Evolutionary conservation across 1,139 yeast species (phyloP).

Genomic region (Lodderomyces jiufengensis): DNA sequence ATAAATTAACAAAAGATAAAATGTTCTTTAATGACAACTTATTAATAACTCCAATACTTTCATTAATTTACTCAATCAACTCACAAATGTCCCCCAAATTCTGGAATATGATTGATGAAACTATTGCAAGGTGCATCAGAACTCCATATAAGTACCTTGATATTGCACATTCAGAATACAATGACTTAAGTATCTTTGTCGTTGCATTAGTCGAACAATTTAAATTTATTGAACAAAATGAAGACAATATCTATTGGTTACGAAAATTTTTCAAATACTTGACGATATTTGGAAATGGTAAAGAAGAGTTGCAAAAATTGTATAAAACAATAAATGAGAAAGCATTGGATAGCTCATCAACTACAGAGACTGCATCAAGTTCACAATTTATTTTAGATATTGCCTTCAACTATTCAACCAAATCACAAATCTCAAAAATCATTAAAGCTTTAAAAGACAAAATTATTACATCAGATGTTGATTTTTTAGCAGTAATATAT

Average conservation of each 20-base stretch:
- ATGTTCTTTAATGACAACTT: constrained; percentile 45
- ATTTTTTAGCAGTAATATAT: constrained; percentile 42
- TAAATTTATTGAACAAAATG: constrained; percentile 36
- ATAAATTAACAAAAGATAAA: constrained; percentile 19
- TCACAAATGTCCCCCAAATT: constrained; percentile 5
- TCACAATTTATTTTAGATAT: constrained; percentile 16
- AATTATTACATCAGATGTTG: constrained; percentile 43
- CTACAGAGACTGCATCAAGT: constrained; percentile 10
- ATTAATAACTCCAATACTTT: constrained; percentile 41
- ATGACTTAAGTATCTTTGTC: constrained; percentile 59
- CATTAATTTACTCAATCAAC: constrained; percentile 34
- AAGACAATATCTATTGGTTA: constrained; percentile 48
- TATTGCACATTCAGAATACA: constrained; percentile 38
- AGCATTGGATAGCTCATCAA: not conserved
- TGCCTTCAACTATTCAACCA: constrained; percentile 16
- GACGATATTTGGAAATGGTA: constrained; percentile 53
- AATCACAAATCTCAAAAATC: constrained; percentile 14
- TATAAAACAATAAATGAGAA: too few relatives aligned
- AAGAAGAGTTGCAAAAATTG: constrained; percentile 8
- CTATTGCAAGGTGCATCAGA: constrained; percentile 62
- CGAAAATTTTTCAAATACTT: constrained; percentile 40
- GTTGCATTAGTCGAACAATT: constrained; percentile 74
- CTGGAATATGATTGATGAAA: constrained; percentile 70
- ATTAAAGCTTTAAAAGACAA: constrained; percentile 18
- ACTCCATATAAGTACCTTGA: constrained; percentile 86